Evolutionary conservation across 176 grass and related monocot genomes (phyloP), one percentile per base, ranked within the genome.

Genomic region (Cenchrus fungigraminus): DNA sequence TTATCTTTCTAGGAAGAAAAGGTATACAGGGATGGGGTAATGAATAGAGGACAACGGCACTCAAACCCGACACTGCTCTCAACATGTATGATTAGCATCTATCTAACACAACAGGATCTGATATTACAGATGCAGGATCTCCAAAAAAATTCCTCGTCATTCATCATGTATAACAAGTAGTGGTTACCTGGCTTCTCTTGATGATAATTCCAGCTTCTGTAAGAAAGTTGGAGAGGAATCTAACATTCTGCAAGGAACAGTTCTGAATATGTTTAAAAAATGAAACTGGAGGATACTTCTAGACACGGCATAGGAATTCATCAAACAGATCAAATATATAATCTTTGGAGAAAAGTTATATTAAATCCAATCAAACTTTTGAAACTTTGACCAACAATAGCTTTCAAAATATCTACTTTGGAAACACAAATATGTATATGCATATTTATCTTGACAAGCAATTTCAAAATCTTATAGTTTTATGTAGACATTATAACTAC

Each of bases 131-230:
- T 28, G 20, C 50, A 79, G 7, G 42, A 50, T 67, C 12, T 16
- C 8, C 10, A 40, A 67, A 78, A 46, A 11, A 12, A 53, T 47
- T 6, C 15, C 37, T 40, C 37, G 3, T 40, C 37, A 40, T 40
- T 51, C 20, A 43, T 82, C 22, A 45, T 70, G 77, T 31, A 9
- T 54, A 32, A 9, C 34, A 0, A 16, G 64, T 15, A 68, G 62
- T 52, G 61, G 7, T 93, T 90, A 95, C 95, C 84, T 98, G 91
- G 71, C 84, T 98, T 82, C 95, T 98, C 76, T 93, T 98, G 66
- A 95, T 93, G 73, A 98, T 95, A 84, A 98, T 98, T 61, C 89
- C 95, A 65, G 95, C 93, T 88, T 98, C 95, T 53, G 95, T 98
- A 75, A 98, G 59, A 66, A 98, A 98, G 67, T 95, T 93, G 8